A percentile compares a stretch with the other conserved stretches of the same genome.
phyloP scores from a whole-genome alignment of 352 stramenopile species.

The Phytophthora macrochlamydospora region DNA sequence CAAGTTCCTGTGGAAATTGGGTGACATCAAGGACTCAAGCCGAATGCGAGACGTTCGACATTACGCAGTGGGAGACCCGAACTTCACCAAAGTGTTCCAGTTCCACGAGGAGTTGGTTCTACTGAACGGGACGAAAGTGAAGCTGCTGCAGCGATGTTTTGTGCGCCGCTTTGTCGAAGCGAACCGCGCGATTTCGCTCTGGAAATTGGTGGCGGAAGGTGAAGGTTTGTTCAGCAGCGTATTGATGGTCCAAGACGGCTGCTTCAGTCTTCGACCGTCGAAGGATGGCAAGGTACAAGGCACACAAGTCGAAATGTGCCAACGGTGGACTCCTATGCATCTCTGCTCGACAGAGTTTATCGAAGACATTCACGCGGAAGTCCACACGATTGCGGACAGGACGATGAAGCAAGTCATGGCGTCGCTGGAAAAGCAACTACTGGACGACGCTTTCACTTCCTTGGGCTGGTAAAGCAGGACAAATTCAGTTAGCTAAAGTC shows the following conservation, averaged over 20 bases:
- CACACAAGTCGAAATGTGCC: slow-evolving; percentile 17
- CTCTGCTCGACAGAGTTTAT: not conserved
- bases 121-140: slow-evolving; percentile 11
- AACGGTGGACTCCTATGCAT: slow-evolving; percentile 13
- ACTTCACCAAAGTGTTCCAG: slow-evolving; percentile 12
- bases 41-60: too few relatives aligned
- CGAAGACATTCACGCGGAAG: too few relatives aligned
- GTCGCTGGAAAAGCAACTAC: too few relatives aligned
- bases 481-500: too few relatives aligned
- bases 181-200: slow-evolving; percentile 50
- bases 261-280: slow-evolving; percentile 38
- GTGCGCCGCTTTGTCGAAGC: slow-evolving; percentile 36
- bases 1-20: too few relatives aligned
- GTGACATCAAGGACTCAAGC: too few relatives aligned
- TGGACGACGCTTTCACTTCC: too few relatives aligned
- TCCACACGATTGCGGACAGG: too few relatives aligned
- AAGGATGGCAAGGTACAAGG: slow-evolving; percentile 1
- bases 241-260: slow-evolving; percentile 59
- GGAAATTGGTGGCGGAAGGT: slow-evolving; percentile 47
- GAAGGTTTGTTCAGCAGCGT: slow-evolving; percentile 37
- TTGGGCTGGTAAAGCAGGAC: too few relatives aligned
- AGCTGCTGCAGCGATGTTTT: slow-evolving; percentile 16
- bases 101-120: slow-evolving; percentile 27
- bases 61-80: too few relatives aligned
- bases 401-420: too few relatives aligned